Base-by-base conservation (phyloP, 73 alveolate genomes). In the Paramecium sonneborni region DNA sequence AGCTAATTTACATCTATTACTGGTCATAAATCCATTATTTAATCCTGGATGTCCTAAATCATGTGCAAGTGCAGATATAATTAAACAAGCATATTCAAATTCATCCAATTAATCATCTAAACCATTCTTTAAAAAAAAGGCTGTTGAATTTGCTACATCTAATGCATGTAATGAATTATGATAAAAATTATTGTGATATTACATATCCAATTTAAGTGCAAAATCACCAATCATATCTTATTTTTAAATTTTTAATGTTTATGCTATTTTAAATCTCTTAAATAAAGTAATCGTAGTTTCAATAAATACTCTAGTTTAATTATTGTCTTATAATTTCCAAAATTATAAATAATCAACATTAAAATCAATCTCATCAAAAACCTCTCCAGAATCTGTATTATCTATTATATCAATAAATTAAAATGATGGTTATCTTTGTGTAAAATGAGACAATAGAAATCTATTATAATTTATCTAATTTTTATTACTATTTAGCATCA, bases 21-120 rank as follows among this genome's bases (percentile, higher is more conserved):
- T n/a, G 0, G 93, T 92, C 88, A 92, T 32, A 72, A 69, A 94
- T 26, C 85, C 85, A 62, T 94, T 94, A 69, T 92, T 94, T 20
- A 92, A 85, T 20, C 97, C 97, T 9, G 97, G 97, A 92, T 94
- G 97, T 14, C 93, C 97, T 26, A 85, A 26, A 44, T 94, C 97
- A 85, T 91, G 95, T 1, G 89, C 89, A 5, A 72, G 44, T 6
- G 95, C 69, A 30, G 92, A 57, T 2, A 91, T 48, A 37, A 91
- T 91, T 24, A 91, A 55, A 79, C 92, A 85, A 24, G 92, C 86
- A 20, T 30, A 8, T 18, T 91, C 95, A 67, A 69, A 70, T 8
- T 91, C 92, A 69, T 76, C 79, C 18, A 91, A 24, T 26, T 30
- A 79, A n/a, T 11, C 8, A 79, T 12, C 4, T 23, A 79, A 23